Conservation (phyloP, 2,329 filamentous ascomycete species). For the Huntiella decipiens region DNA sequence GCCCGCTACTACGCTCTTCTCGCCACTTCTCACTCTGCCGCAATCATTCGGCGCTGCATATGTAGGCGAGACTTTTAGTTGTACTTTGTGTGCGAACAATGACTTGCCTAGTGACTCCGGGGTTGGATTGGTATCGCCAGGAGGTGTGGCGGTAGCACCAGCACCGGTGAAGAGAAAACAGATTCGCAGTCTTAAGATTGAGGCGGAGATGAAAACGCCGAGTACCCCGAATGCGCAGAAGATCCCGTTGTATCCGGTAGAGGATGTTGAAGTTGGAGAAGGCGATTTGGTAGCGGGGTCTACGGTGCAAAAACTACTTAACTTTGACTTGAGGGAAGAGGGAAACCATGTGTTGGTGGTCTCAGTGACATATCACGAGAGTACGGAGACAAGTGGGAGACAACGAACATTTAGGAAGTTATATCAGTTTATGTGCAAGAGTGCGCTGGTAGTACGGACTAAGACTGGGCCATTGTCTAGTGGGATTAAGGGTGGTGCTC, state of each 20-base stretch:
- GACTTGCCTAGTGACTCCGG: constrained; percentile 28
- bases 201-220: constrained; percentile 91
- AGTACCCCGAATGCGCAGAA: constrained; percentile 32
- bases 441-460: constrained; percentile 73
- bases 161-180: constrained; percentile 20
- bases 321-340: constrained; percentile 81
- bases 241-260: constrained; percentile 35
- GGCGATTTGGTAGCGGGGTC: constrained; percentile 38
- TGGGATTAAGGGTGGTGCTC: constrained; percentile 16
- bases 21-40: constrained; percentile 8
- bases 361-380: constrained; percentile 87
- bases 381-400: constrained; percentile 47
- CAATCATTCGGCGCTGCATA: constrained; percentile 77
- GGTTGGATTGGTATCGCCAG: constrained; percentile 12
- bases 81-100: constrained; percentile 91
- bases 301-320: constrained; percentile 64
- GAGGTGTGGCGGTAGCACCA: constrained; percentile 6
- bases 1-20: constrained; percentile 4
- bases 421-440: constrained; percentile 90
- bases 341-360: constrained; percentile 86
- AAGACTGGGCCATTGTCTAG: constrained; percentile 51
- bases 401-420: constrained; percentile 81
- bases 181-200: constrained; percentile 61
- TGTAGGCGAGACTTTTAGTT: constrained; percentile 86
- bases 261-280: constrained; percentile 10